Conservation (phyloP, 78 protist genomes). For the Monosiga brevicollis region DNA sequence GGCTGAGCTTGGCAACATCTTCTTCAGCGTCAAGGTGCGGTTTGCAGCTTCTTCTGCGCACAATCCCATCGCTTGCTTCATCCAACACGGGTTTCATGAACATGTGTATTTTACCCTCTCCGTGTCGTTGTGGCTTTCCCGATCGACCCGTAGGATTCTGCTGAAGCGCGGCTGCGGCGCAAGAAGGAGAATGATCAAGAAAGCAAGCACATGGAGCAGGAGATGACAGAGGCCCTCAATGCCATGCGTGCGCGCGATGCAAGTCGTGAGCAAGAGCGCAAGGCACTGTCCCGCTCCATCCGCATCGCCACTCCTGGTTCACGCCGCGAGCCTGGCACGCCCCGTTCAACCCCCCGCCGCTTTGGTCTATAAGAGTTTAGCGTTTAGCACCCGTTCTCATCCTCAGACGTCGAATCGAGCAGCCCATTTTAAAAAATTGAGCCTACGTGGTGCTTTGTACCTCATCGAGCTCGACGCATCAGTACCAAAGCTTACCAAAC, state of each 20-base stretch:
- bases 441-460: background rate
- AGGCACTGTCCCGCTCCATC: background rate
- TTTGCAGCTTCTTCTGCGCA: too few relatives aligned
- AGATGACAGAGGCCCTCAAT: background rate
- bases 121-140: background rate
- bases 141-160: background rate
- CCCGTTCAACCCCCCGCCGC: background rate
- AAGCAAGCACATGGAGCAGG: background rate
- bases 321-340: slow-evolving; percentile 1
- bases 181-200: background rate
- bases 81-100: background rate
- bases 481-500: too few relatives aligned
- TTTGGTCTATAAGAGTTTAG: background rate
- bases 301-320: slow-evolving; percentile 14
- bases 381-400: background rate
- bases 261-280: background rate
- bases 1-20: slow-evolving; percentile 84
- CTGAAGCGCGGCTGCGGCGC: background rate
- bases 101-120: background rate
- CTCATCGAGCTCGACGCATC: too few relatives aligned
- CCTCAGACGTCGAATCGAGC: too few relatives aligned
- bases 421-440: too few relatives aligned
- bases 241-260: background rate
- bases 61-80: background rate
- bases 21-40: slow-evolving; percentile 52